Evolutionary conservation across 805 yeast species (phyloP), one percentile per base, ranked within the genome.

Genomic region (Pichia kluyveri): DNA sequence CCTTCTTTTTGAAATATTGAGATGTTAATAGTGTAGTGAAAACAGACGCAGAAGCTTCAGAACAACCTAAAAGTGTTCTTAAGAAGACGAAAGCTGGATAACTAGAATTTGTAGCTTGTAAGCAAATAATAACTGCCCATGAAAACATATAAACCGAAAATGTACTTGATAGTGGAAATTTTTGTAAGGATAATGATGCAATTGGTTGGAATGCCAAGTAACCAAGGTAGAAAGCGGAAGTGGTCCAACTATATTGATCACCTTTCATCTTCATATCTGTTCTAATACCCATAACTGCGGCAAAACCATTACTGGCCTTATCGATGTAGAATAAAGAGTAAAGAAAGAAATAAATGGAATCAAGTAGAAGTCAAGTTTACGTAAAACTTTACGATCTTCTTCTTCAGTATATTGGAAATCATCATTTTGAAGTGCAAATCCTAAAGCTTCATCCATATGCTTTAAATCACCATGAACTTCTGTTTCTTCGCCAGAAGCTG

Each of bases 21-120:
- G 62, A 53, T 46, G 61, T 58, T 42, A 68, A 51, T 43, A 58
- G 51, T 60, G 68, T 60, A 51, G 62, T 66, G 38, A 60, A 46
- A 12, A 71, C 63, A 30, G 56, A 49, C n/a, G 58, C 54, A 34
- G 52, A 44, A 40, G 55, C 50, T 52, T 68, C 72, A 47, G 57
- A 51, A 5, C 63, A 27, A 65, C 82, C 83, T 19, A 77, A 58
- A 51, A 74, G 66, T 54, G 75, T 72, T 54, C 82, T 61, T 26
- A 74, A 51, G 2, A 66, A 70, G 41, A 69, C 59, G 3, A 76
- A 67, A 18, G 77, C 77, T 26, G 69, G 66, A 53, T 68, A 69
- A 51, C 68, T 71, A 34, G 46, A 54, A 38, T 75, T 73, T 11
- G 41, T 28, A 4, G 41, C 40, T 15, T 40, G 49, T 40, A 45